A percentile compares a stretch with the other conserved stretches of the same genome.
Conservation (phyloP, 306 rosid species). For the Myrica gale region DNA sequence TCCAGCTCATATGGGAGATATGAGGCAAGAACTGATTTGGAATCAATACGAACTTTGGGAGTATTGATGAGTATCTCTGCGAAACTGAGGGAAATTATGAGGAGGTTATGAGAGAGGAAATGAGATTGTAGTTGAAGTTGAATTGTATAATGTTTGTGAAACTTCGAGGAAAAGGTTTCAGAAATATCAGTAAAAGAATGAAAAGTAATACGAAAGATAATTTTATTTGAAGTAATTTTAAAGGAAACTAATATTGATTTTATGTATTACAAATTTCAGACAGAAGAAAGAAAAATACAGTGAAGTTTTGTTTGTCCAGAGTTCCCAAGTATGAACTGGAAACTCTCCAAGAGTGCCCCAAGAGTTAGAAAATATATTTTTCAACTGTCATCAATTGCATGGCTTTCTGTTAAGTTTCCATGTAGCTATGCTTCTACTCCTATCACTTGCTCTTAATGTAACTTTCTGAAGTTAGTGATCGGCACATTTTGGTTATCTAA, state of each 20-base stretch:
- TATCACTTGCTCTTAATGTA: neutral
- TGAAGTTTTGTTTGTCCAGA: neutral
- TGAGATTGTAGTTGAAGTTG: neutral
- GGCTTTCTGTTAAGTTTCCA: neutral
- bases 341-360: neutral
- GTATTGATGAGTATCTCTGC: neutral
- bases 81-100: neutral
- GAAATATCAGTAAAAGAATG: neutral
- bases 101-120: neutral
- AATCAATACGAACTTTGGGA: neutral
- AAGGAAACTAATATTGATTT: neutral
- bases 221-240: neutral
- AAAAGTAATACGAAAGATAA: neutral
- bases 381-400: neutral
- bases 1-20: neutral
- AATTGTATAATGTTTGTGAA: neutral
- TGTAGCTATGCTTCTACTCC: neutral
- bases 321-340: neutral
- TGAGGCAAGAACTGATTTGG: neutral
- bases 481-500: slow-evolving; percentile 1
- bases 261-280: neutral
- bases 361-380: neutral
- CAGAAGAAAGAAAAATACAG: neutral
- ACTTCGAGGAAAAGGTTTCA: neutral
- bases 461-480: neutral